Conservation (phyloP, 2,329 filamentous ascomycete species). For the Lachnum nothofagi region DNA sequence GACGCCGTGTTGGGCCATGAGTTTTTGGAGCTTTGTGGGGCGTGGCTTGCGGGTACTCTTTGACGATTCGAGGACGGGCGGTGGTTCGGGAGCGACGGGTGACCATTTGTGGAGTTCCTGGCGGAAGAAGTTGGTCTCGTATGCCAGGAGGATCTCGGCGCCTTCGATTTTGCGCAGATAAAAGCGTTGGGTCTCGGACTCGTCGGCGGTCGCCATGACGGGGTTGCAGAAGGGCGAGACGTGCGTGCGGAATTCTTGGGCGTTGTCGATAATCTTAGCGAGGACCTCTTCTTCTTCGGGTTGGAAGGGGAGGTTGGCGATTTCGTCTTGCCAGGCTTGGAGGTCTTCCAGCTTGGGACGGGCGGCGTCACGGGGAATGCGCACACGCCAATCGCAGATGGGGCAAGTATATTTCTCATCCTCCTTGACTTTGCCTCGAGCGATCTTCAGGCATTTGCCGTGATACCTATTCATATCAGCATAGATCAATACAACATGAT, state of each 20-base stretch:
- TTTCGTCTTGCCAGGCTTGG: slow-evolving; percentile 76
- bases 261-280: slow-evolving; percentile 79
- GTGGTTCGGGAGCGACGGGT: slow-evolving; percentile 78
- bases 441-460: slow-evolving; percentile 96
- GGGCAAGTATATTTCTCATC: slow-evolving; percentile 98
- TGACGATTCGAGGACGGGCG: slow-evolving; percentile 80
- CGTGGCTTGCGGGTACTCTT: slow-evolving; percentile 91
- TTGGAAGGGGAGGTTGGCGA: slow-evolving; percentile 78
- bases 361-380: slow-evolving; percentile 92
- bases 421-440: slow-evolving; percentile 94
- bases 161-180: slow-evolving; percentile 96
- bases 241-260: slow-evolving; percentile 76
- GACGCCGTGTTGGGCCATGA: slow-evolving; percentile 82
- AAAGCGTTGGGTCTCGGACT: slow-evolving; percentile 85
- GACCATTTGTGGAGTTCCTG: slow-evolving; percentile 94
- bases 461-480: slow-evolving; percentile 65
- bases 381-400: slow-evolving; percentile 94
- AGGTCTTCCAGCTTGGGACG: slow-evolving; percentile 92
- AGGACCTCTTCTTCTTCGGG: slow-evolving; percentile 89
- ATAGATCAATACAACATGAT: not conserved
- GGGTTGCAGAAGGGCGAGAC: slow-evolving; percentile 77
- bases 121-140: slow-evolving; percentile 96
- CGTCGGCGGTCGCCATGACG: slow-evolving; percentile 73
- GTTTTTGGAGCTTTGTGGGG: slow-evolving; percentile 93
- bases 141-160: slow-evolving; percentile 83